Evolutionary conservation across 1,139 yeast genomes (phyloP), one percentile per base, ranked within the genome.

Genomic region (Scheffersomyces stambukii): DNA sequence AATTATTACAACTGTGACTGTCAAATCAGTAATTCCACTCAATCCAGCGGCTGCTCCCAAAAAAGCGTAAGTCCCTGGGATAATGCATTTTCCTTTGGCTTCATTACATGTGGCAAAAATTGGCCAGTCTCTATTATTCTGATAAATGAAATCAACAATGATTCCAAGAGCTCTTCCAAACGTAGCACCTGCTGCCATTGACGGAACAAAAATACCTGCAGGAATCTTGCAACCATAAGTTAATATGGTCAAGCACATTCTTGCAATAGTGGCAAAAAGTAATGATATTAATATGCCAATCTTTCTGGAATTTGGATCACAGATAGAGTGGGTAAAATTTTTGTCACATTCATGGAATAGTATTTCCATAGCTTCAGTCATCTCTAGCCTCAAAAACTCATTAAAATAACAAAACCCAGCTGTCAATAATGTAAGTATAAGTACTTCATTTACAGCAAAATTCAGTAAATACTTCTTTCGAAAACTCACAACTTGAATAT

Each of bases 11-110:
- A 91, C 95, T 0, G 97, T 81, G 3, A 91, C 83, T 0, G 96
- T 88, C 40, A 93, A 62, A 43, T 91, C 85, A 1, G 98, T 91
- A 13, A 88, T 86, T 4, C 98, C 98, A 51, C 95, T 81, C 27
- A 93, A 65, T 0, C 96, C 88, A 2, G 97, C 93, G 1, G 94
- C 97, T 0, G 98, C 97, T 2, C 98, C 99, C n/a, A 93, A 70
- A 36, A 93, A 81, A 0, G 98, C 95, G 54, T 89, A 91, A 0
- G 94, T 86, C 1, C 96, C 97, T 0, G 96, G 94, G 2, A 89
- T 84, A 13, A 89, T 75, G 46, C 95, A 85, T 19, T 58, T 63
- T 0, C 58, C 68, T 6, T 43, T 52, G 12, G 42, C 49, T 4
- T 37, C 42, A 1, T 64, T 50, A 37, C 77, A 77, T 31, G 73